A percentile compares a stretch with the other conserved stretches of the same genome.
phyloP scores from a whole-genome alignment of 257 asterid genomes.

The Capsicum pubescens region DNA sequence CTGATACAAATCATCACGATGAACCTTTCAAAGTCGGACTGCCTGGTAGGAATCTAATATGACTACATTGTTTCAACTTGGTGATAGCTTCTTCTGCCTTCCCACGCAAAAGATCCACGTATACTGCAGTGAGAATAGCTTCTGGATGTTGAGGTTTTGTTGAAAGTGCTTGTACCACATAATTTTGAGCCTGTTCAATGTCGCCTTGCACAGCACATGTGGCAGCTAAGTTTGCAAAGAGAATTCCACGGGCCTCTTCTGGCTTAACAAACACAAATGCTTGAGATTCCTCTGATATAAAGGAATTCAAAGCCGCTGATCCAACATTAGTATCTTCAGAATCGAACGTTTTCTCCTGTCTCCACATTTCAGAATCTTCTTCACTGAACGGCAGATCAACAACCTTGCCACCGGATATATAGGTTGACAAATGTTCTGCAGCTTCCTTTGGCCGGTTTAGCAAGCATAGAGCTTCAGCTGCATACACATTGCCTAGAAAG shows the following conservation, averaged over 20 bases:
- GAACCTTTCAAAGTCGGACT: conserved; percentile 42
- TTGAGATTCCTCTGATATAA: conserved; percentile 48
- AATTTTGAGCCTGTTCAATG: conserved; percentile 62
- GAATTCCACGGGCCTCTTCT: conserved; percentile 78
- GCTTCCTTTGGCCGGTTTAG: conserved; percentile 81
- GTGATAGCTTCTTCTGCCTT: conserved; percentile 65
- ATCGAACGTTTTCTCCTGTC: conserved; percentile 57
- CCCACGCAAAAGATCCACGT: conserved; percentile 71
- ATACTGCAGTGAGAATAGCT: conserved; percentile 71
- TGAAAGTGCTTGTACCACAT: conserved; percentile 57
- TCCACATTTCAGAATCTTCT: conserved; percentile 75
- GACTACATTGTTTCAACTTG: conserved; percentile 63
- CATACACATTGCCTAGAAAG: conserved; percentile 71
- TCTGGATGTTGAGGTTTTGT: conserved; percentile 56
- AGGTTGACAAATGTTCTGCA: conserved; percentile 56
- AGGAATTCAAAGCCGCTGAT: conserved; percentile 30
- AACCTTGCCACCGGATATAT: conserved; percentile 53
- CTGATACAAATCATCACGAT: conserved; percentile 44
- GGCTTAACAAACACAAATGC: conserved; percentile 61
- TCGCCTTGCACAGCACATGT: conserved; percentile 65
- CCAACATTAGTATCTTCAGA: conserved; percentile 57
- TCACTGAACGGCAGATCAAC: conserved; percentile 66
- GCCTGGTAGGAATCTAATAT: conserved; percentile 51
- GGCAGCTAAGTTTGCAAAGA: conserved; percentile 67
- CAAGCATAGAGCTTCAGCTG: conserved; percentile 87